Conservation (phyloP, 2,329 filamentous ascomycete genomes). For the Sarocladiaceae sp. region DNA sequence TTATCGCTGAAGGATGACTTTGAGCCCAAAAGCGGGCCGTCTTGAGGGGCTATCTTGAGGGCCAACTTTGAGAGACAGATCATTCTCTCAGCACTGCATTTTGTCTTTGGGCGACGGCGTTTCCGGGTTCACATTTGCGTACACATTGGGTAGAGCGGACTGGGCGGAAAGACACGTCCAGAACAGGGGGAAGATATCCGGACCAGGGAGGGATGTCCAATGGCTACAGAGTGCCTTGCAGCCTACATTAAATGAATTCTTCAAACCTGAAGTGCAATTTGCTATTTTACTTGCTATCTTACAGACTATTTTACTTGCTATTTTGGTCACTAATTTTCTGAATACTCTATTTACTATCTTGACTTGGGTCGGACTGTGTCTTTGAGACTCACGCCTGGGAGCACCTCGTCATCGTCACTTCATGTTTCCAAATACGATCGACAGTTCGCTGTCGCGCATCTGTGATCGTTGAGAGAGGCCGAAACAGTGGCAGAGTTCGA, state of each 20-base stretch:
- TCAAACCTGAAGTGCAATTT: too few species aligned
- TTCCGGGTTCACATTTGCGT: not conserved
- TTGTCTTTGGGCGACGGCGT: not conserved
- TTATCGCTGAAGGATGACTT: constrained; percentile 15
- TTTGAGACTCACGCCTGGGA: too few species aligned
- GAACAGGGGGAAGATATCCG: not conserved
- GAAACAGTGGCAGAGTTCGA: not conserved
- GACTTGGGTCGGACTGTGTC: too few species aligned
- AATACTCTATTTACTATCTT: too few species aligned
- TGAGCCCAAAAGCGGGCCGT: not conserved
- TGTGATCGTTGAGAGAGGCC: not conserved
- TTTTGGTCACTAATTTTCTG: too few species aligned
- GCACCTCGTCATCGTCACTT: not conserved
- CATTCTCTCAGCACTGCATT: not conserved
- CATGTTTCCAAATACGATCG: not conserved
- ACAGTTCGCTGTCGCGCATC: not conserved
- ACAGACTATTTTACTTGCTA: too few species aligned
- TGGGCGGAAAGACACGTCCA: constrained; percentile 5
- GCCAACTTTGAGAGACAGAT: not conserved
- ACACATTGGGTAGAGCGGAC: not conserved
- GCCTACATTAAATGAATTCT: too few species aligned
- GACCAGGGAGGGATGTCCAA: constrained; percentile 1
- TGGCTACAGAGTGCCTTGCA: too few species aligned
- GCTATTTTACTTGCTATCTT: too few species aligned
- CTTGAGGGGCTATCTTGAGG: not conserved